Evolutionary conservation across 2,329 filamentous ascomycete species (phyloP).

Genomic region (Phyllosticta citriasiana): DNA sequence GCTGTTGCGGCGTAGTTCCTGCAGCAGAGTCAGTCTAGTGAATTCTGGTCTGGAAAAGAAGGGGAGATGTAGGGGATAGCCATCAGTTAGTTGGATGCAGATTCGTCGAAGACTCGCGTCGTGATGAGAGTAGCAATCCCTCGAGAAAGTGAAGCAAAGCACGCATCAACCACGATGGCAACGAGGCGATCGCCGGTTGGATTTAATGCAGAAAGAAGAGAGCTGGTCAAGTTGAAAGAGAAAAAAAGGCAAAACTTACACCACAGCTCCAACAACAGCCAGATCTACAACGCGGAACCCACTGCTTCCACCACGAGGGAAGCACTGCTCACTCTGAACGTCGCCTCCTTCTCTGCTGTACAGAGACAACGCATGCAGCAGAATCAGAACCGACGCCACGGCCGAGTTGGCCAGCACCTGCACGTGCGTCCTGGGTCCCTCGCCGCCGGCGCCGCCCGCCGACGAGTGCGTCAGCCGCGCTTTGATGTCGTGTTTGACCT

Average conservation of each 20-base stretch:
- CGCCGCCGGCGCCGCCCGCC: conserved; percentile 62
- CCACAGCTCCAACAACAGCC: conserved; percentile 39
- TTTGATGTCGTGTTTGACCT: conserved; percentile 85
- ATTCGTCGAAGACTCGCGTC: too few species aligned
- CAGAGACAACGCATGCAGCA: conserved; percentile 41
- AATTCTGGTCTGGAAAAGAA: conserved; percentile 34
- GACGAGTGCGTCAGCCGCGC: conserved; percentile 69
- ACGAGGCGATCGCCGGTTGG: too few species aligned
- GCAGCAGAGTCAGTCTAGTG: conserved; percentile 13
- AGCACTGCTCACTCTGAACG: conserved; percentile 27
- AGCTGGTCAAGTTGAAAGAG: conserved; percentile 1
- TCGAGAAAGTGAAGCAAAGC: too few species aligned
- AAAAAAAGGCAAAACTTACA: conserved; percentile 22
- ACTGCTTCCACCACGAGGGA: conserved; percentile 18
- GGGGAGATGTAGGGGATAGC: conserved; percentile 23
- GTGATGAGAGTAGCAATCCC: too few species aligned
- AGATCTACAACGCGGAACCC: conserved; percentile 19
- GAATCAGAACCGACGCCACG: conserved; percentile 57
- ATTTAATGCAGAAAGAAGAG: not conserved
- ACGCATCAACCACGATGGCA: too few species aligned
- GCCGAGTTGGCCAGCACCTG: conserved; percentile 88
- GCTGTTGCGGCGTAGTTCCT: conserved; percentile 85
- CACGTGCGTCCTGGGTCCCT: conserved; percentile 72
- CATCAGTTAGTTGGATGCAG: not conserved
- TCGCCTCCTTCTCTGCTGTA: conserved; percentile 14